Conservation (phyloP, 768 basidiomycete species). For the Tricholoma matsutake region DNA sequence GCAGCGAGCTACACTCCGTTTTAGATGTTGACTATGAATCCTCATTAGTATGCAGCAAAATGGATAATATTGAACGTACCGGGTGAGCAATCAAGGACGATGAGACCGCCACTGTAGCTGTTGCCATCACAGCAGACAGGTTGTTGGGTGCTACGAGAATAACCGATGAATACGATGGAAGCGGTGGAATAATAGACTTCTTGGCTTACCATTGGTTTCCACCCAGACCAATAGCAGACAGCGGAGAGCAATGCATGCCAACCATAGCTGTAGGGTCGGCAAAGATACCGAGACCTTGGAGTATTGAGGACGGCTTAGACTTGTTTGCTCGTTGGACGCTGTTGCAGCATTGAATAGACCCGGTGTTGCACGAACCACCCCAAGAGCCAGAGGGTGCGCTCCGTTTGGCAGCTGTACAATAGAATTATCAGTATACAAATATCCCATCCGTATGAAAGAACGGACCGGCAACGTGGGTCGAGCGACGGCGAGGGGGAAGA, state of each 20-base stretch:
- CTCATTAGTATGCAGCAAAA: neutral
- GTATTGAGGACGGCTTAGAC: constrained; percentile 14
- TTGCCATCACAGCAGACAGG: constrained; percentile 54
- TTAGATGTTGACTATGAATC: constrained; percentile 11
- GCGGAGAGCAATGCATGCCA: constrained; percentile 36
- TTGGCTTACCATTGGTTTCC: constrained; percentile 29
- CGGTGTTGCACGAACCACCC: constrained; percentile 35
- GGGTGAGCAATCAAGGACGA: constrained; percentile 41
- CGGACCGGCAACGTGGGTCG: constrained; percentile 31
- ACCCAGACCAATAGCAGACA: constrained; percentile 30
- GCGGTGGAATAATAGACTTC: neutral
- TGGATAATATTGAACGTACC: constrained; percentile 28
- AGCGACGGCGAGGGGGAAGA: constrained; percentile 40
- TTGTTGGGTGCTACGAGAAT: constrained; percentile 29
- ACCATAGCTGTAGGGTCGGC: constrained; percentile 22
- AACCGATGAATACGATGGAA: neutral
- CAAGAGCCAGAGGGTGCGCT: constrained; percentile 33
- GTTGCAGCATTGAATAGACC: constrained; percentile 44
- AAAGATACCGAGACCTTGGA: constrained; percentile 30
- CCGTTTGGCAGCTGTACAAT: constrained; percentile 32
- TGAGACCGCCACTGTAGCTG: too few species aligned
- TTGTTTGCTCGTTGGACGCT: constrained; percentile 17
- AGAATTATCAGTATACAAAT: neutral
- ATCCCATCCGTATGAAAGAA: neutral
- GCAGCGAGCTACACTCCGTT: neutral